Conservation (phyloP, 164 flowering plant genomes). For the Aristolochia fimbriata region DNA sequence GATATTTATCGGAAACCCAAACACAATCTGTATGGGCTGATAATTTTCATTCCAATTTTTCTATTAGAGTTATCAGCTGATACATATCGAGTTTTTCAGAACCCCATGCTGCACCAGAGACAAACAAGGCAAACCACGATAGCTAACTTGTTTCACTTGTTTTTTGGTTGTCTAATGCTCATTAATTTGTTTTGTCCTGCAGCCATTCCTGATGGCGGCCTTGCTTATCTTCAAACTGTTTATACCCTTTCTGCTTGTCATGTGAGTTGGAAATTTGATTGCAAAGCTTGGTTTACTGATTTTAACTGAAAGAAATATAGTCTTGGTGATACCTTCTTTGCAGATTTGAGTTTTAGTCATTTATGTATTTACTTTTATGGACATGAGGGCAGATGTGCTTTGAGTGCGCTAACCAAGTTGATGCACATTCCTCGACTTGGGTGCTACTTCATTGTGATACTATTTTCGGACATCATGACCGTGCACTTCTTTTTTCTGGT, state of each 20-base stretch:
- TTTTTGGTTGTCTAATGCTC: slow-evolving; percentile 8
- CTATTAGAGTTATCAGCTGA: no score
- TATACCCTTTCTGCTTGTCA: slow-evolving; percentile 93
- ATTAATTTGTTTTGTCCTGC: slow-evolving; percentile 26
- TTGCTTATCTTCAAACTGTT: slow-evolving; percentile 85
- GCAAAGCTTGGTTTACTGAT: not conserved
- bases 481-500: slow-evolving; percentile 99
- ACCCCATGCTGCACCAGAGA: no score
- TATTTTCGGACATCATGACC: slow-evolving; percentile 93
- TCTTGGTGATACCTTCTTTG: not conserved
- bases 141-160: not conserved
- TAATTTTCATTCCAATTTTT: no score
- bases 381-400: slow-evolving; percentile 64
- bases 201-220: slow-evolving; percentile 97
- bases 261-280: slow-evolving; percentile 46
- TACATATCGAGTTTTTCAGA: no score
- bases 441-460: slow-evolving; percentile 84
- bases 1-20: no score
- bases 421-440: slow-evolving; percentile 65
- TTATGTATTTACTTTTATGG: not conserved
- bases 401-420: slow-evolving; percentile 81
- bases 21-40: no score
- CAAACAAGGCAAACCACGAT: no score
- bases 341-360: not conserved
- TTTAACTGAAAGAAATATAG: not conserved